These are phyloP conservation scores for Coemansia sp. DNA, from an alignment of 192 early-diverging fungal genomes.

Conservation along the genomic window DNA sequence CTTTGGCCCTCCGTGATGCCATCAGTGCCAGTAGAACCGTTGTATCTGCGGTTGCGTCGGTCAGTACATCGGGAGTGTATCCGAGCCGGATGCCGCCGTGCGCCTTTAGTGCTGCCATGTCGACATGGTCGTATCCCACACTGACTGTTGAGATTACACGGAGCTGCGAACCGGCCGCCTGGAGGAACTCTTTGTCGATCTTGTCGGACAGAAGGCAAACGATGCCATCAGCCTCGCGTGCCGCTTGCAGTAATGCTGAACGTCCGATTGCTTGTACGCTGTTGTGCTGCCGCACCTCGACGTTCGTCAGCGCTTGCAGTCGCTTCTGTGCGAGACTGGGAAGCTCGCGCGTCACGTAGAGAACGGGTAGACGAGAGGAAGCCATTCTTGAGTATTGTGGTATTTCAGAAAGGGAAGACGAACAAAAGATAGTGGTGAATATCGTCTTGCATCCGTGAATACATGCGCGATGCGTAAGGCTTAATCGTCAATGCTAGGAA, in stretches of 20 bases:
- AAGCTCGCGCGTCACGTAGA: constrained; percentile 57
- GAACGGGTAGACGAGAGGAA: constrained; percentile 13
- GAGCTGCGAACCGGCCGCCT: constrained; percentile 63
- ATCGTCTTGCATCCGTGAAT: too few species aligned
- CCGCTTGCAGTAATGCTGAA: constrained; percentile 49
- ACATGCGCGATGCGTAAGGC: too few species aligned
- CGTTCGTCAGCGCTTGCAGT: constrained; percentile 42
- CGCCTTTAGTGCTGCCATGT: constrained; percentile 51
- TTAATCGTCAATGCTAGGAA: too few species aligned
- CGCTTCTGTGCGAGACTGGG: constrained; percentile 55
- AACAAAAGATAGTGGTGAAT: too few species aligned
- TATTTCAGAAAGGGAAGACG: too few species aligned
- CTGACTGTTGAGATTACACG: constrained; percentile 76
- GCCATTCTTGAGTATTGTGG: neutral
- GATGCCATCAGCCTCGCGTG: constrained; percentile 57
- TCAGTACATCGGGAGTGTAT: constrained; percentile 85
- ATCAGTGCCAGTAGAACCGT: constrained; percentile 74
- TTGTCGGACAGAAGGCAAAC: constrained; percentile 72
- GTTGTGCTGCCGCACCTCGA: constrained; percentile 62
- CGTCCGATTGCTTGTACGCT: constrained; percentile 55
- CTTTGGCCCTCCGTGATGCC: constrained; percentile 67
- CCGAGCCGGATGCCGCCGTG: constrained; percentile 64
- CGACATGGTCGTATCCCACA: constrained; percentile 85
- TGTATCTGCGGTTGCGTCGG: constrained; percentile 84
- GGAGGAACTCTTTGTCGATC: constrained; percentile 68